These are phyloP conservation scores for Umbelopsis sp. DNA, from an alignment of 192 early-diverging fungal species.

Conservation along the genomic window DNA sequence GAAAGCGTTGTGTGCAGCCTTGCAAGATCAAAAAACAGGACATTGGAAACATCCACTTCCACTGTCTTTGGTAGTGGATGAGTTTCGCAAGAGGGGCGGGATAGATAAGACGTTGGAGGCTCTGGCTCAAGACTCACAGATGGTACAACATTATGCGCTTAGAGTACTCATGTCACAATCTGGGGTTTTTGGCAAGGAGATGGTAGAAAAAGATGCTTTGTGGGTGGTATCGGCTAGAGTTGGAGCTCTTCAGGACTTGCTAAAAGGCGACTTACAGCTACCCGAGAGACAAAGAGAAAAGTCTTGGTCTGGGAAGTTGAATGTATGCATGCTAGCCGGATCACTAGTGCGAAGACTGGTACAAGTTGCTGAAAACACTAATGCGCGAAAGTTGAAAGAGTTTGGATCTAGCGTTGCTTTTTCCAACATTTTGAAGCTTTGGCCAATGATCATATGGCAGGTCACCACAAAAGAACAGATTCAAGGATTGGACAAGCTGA, in stretches of 20 bases:
- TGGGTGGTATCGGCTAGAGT: neutral
- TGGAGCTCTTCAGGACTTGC: neutral
- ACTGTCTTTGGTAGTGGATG: neutral
- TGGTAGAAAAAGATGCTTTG: conserved; percentile 6
- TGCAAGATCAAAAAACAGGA: conserved; percentile 5
- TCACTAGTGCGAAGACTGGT: conserved; percentile 1
- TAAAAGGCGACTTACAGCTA: neutral
- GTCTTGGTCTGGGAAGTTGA: conserved; percentile 8
- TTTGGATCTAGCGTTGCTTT: conserved; percentile 12
- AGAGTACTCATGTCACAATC: neutral
- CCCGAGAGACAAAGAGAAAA: conserved; percentile 12
- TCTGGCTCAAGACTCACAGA: neutral
- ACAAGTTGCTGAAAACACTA: neutral
- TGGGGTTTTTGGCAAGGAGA: neutral
- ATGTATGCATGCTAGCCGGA: conserved; percentile 1
- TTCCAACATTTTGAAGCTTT: conserved; percentile 2
- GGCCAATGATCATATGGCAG: neutral
- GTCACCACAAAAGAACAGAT: neutral
- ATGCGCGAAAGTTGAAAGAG: neutral
- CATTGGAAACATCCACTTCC: neutral
- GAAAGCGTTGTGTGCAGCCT: neutral
- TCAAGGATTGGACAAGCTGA: neutral
- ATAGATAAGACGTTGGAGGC: neutral
- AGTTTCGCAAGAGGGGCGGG: neutral
- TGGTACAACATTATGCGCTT: conserved; percentile 10